These are phyloP conservation scores for Candida ficus DNA, from an alignment of 805 yeast genomes.

Conservation along the genomic window DNA sequence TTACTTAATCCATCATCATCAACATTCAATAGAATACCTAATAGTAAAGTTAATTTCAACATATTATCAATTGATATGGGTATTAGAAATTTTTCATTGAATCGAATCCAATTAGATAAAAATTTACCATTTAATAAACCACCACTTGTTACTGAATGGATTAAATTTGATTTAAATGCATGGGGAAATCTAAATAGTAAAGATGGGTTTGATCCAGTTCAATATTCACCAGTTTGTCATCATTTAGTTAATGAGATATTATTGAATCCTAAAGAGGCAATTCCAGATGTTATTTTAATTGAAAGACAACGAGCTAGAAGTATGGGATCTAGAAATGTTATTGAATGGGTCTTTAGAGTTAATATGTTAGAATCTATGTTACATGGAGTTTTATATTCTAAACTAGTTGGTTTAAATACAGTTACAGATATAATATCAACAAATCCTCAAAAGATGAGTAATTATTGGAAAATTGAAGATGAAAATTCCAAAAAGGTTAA, in stretches of 20 bases:
- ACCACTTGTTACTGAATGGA: slow-evolving; percentile 30
- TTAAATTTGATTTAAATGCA: slow-evolving; percentile 27
- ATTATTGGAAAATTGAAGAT: slow-evolving; percentile 19
- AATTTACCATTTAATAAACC: slow-evolving; percentile 17
- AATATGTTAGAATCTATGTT: slow-evolving; percentile 52
- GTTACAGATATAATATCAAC: slow-evolving; percentile 15
- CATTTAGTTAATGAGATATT: slow-evolving; percentile 24
- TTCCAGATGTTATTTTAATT: slow-evolving; percentile 40
- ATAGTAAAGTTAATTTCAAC: slow-evolving; percentile 16
- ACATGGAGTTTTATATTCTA: slow-evolving; percentile 24
- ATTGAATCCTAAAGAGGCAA: slow-evolving; percentile 13
- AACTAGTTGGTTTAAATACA: slow-evolving; percentile 1
- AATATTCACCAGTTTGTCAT: slow-evolving; percentile 21
- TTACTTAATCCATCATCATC: slow-evolving; percentile 2
- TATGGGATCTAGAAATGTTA: slow-evolving; percentile 38
- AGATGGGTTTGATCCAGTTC: slow-evolving; percentile 20
- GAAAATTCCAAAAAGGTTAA: not conserved
- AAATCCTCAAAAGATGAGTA: slow-evolving; percentile 20
- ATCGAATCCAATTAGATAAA: slow-evolving; percentile 23
- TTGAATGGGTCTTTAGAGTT: slow-evolving; percentile 46
- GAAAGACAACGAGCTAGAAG: slow-evolving; percentile 56
- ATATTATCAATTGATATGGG: slow-evolving; percentile 35
- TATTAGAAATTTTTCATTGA: slow-evolving; percentile 30
- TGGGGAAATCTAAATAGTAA: slow-evolving; percentile 12
- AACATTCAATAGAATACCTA: slow-evolving; percentile 14